phyloP scores from a whole-genome alignment of 192 early-diverging fungal genomes.

The Coemansia sp. region DNA sequence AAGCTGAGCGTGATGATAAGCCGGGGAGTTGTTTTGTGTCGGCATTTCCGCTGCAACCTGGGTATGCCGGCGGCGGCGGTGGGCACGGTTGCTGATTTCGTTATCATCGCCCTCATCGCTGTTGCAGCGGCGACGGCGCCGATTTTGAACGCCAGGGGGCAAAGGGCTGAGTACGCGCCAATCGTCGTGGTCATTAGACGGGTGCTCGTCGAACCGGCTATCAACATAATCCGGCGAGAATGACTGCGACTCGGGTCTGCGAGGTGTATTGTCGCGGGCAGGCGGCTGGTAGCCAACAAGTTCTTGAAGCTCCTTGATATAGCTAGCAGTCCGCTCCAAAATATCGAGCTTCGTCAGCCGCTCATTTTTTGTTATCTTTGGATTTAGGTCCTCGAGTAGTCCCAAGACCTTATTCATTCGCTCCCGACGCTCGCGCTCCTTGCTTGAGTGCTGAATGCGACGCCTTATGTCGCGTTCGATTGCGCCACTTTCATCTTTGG shows the following conservation, averaged over 20 bases:
- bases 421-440: slow-evolving; percentile 80
- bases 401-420: slow-evolving; percentile 81
- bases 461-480: slow-evolving; percentile 65
- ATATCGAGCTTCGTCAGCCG: slow-evolving; percentile 48
- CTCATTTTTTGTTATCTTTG: slow-evolving; percentile 30
- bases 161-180: neutral
- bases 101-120: neutral
- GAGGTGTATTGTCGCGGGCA: neutral
- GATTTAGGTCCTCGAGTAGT: slow-evolving; percentile 71
- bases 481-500: neutral
- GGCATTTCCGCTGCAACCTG: neutral
- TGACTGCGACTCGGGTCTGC: neutral
- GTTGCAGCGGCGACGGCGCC: neutral
- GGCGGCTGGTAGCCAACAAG: neutral
- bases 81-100: neutral
- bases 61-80: neutral
- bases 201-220: neutral
- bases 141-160: neutral
- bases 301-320: slow-evolving; percentile 39
- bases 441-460: slow-evolving; percentile 79
- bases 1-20: neutral
- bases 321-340: slow-evolving; percentile 27
- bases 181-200: neutral
- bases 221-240: neutral
- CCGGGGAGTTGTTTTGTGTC: neutral